Evolutionary conservation across 1,284 basidiomycete genomes (phyloP).

Genomic region (Puccinia polysora): DNA sequence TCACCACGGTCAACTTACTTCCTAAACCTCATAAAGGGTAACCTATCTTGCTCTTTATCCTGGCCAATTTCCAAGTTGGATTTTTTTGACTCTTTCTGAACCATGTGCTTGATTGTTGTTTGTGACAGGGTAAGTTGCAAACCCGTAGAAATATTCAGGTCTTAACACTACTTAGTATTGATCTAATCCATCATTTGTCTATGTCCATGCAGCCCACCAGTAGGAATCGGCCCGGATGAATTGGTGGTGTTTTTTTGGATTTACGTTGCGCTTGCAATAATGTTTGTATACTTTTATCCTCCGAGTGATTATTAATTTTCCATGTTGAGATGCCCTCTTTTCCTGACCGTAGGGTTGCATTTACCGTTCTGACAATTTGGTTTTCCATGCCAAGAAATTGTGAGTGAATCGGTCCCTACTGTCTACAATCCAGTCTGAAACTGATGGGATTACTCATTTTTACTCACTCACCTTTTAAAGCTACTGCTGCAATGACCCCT

Average conservation of each 20-base stretch:
- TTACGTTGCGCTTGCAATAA: slow-evolving; percentile 16
- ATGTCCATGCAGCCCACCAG: slow-evolving; percentile 1
- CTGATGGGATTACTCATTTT: background rate
- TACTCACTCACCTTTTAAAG: slow-evolving; percentile 2
- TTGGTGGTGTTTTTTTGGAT: slow-evolving; percentile 32
- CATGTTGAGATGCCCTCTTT: background rate
- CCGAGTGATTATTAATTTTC: background rate
- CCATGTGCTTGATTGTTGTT: too few species aligned
- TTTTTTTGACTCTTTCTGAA: too few species aligned
- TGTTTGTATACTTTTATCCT: background rate
- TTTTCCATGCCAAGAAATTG: slow-evolving; percentile 38
- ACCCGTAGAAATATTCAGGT: too few species aligned
- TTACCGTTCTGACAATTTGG: slow-evolving; percentile 34
- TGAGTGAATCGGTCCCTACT: background rate
- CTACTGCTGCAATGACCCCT: slow-evolving; percentile 23
- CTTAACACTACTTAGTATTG: background rate
- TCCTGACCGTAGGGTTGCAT: slow-evolving; percentile 5
- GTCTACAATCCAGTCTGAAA: background rate
- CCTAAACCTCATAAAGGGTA: too few species aligned
- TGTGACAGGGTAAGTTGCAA: too few species aligned
- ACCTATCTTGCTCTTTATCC: too few species aligned
- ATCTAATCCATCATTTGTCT: background rate
- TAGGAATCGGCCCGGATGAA: slow-evolving; percentile 17
- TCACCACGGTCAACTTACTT: too few species aligned
- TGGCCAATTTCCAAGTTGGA: too few species aligned